Conservation (phyloP, 192 early-diverging fungal genomes). For the Coemansia sp. region DNA sequence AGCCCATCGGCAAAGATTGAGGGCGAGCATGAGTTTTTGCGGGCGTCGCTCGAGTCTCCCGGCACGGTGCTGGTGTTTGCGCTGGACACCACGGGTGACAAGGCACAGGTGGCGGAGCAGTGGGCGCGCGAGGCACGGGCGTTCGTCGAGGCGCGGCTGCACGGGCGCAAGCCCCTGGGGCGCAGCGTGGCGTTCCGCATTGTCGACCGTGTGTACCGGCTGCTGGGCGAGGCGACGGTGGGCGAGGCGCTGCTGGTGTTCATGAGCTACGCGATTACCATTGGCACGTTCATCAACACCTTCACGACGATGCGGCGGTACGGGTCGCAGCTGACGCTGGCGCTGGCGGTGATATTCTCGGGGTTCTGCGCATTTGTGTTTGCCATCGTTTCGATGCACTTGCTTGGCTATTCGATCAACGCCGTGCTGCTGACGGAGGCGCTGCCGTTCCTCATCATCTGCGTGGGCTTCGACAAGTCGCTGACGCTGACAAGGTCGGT, state of each 20-base stretch:
- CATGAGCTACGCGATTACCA: slow-evolving; percentile 79
- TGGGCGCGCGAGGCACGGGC: slow-evolving; percentile 30
- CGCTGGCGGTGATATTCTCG: slow-evolving; percentile 66
- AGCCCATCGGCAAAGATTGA: slow-evolving; percentile 49
- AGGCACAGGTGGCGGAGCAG: slow-evolving; percentile 15
- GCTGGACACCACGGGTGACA: slow-evolving; percentile 19
- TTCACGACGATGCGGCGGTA: slow-evolving; percentile 84
- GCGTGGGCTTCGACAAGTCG: slow-evolving; percentile 89
- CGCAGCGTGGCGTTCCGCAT: slow-evolving; percentile 28
- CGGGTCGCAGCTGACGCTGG: slow-evolving; percentile 79
- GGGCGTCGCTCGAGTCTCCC: slow-evolving; percentile 41
- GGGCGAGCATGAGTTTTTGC: slow-evolving; percentile 41
- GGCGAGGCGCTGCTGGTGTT: slow-evolving; percentile 79
- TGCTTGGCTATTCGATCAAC: slow-evolving; percentile 68
- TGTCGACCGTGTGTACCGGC: slow-evolving; percentile 57
- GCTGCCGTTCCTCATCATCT: slow-evolving; percentile 87
- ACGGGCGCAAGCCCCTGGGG: slow-evolving; percentile 6
- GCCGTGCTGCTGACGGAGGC: slow-evolving; percentile 79
- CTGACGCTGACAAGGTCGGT: slow-evolving; percentile 81
- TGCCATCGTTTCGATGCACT: slow-evolving; percentile 67
- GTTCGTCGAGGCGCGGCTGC: slow-evolving; percentile 24
- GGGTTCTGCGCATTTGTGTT: slow-evolving; percentile 78
- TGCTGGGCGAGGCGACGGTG: slow-evolving; percentile 69
- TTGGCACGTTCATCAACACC: slow-evolving; percentile 74
- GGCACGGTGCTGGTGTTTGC: slow-evolving; percentile 47